Evolutionary conservation across 2,329 filamentous ascomycete species (phyloP).

Genomic region (Cladosporium sp.): DNA sequence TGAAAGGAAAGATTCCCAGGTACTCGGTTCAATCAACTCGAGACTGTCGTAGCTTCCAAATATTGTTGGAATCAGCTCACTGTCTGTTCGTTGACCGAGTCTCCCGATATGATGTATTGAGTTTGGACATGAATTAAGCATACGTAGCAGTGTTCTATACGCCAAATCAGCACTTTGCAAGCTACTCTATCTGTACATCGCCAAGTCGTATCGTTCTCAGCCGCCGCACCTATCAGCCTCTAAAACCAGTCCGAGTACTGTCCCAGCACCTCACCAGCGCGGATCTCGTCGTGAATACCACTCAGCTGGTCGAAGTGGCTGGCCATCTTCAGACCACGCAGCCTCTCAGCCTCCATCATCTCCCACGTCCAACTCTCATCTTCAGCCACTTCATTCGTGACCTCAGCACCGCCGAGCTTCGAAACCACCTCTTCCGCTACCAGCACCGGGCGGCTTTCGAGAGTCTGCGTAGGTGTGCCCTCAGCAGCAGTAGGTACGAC

Average conservation of each 20-base stretch:
- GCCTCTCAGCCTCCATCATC: slow-evolving; percentile 59
- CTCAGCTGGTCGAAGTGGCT: slow-evolving; percentile 59
- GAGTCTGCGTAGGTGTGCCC: slow-evolving; percentile 28
- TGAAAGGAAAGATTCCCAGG: too few relatives aligned
- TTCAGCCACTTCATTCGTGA: neutral
- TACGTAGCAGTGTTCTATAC: neutral
- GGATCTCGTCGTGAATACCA: slow-evolving; percentile 55
- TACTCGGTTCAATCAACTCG: too few relatives aligned
- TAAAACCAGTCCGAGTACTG: slow-evolving; percentile 21
- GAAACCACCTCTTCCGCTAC: slow-evolving; percentile 33
- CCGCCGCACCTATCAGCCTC: neutral
- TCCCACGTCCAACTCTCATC: slow-evolving; percentile 61
- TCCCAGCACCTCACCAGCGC: slow-evolving; percentile 41
- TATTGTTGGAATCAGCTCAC: too few relatives aligned
- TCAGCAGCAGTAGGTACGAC: slow-evolving; percentile 21
- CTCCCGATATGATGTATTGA: neutral
- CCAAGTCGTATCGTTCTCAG: neutral
- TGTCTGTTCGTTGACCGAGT: neutral
- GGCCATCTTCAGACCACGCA: slow-evolving; percentile 57
- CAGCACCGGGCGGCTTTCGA: slow-evolving; percentile 29
- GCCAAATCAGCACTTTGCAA: too few relatives aligned
- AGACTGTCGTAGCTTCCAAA: too few relatives aligned
- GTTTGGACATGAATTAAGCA: neutral
- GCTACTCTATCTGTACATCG: neutral
- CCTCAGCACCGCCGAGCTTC: slow-evolving; percentile 26